Conservation (phyloP, 352 stramenopile species). For the Globisporangium camurandrum region DNA sequence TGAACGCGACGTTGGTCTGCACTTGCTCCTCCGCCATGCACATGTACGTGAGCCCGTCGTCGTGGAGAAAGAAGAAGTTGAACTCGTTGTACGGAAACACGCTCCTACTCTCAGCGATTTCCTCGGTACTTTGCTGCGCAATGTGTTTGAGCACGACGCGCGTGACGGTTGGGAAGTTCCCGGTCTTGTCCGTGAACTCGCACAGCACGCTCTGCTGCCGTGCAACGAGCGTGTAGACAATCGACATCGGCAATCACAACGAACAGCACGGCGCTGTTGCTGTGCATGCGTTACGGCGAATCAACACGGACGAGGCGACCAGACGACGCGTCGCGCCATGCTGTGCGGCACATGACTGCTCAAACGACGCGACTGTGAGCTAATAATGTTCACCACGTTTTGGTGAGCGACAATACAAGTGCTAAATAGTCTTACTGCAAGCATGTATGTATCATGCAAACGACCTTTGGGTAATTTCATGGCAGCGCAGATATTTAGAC, state of each 20-base stretch:
- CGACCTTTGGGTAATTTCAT: no score
- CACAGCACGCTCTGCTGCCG: constrained; percentile 70
- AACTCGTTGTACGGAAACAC: constrained; percentile 74
- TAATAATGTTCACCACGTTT: no score
- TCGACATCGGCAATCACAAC: constrained; percentile 36
- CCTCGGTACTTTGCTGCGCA: constrained; percentile 33
- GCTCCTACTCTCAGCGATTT: constrained; percentile 24
- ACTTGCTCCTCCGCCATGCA: constrained; percentile 80
- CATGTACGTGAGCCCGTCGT: constrained; percentile 72
- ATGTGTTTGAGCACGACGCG: constrained; percentile 69
- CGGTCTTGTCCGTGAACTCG: constrained; percentile 64
- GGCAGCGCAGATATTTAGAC: no score
- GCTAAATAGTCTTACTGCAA: no score
- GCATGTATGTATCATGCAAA: no score
- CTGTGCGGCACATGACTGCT: no score
- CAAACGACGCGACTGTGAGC: no score
- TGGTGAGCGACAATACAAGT: no score
- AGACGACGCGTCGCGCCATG: no score
- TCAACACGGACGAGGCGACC: no score
- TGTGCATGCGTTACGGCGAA: no score
- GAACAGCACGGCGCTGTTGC: not conserved
- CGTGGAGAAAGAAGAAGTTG: constrained; percentile 78
- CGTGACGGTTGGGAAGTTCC: constrained; percentile 73
- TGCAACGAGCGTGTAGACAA: constrained; percentile 69
- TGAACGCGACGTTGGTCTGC: constrained; percentile 62